These are phyloP conservation scores for Beta macrorhiza DNA, from an alignment of 179 eudicot genomes.

Conservation along the genomic window DNA sequence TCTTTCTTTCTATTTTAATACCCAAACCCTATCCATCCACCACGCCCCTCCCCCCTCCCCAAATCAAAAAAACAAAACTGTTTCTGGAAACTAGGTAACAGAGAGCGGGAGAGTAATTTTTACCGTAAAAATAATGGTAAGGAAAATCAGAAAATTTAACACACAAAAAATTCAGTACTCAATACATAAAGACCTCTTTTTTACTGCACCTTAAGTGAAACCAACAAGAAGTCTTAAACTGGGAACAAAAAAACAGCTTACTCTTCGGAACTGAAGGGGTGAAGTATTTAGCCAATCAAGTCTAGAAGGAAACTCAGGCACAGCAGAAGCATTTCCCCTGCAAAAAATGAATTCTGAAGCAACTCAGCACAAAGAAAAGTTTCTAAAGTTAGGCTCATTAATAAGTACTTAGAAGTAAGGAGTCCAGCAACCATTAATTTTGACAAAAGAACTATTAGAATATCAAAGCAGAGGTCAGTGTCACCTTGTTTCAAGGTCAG, in stretches of 20 bases:
- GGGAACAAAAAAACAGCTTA: conserved; percentile 33
- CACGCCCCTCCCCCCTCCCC: neutral
- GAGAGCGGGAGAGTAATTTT: neutral
- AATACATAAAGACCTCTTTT: neutral
- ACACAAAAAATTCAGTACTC: neutral
- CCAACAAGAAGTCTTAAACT: neutral
- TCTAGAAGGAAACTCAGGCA: conserved; percentile 90
- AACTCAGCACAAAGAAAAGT: conserved; percentile 1
- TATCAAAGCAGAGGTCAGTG: conserved; percentile 3
- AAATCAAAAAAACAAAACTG: too few species aligned
- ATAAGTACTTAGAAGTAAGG: neutral
- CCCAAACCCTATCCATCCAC: neutral
- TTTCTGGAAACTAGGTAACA: neutral
- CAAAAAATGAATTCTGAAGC: conserved; percentile 22
- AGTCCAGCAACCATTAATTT: neutral
- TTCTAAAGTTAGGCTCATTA: conserved; percentile 1
- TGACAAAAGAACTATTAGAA: neutral
- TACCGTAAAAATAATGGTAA: neutral
- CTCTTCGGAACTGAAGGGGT: conserved; percentile 88
- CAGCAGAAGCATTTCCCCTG: conserved; percentile 65
- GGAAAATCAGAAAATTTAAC: neutral
- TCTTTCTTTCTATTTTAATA: neutral
- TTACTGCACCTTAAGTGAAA: neutral
- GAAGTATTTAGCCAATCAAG: conserved; percentile 95
- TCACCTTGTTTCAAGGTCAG: conserved; percentile 74